A percentile compares a stretch with the other conserved stretches of the same genome.
phyloP scores from a whole-genome alignment of 2,329 filamentous ascomycete species.

The Ascochyta lentis region DNA sequence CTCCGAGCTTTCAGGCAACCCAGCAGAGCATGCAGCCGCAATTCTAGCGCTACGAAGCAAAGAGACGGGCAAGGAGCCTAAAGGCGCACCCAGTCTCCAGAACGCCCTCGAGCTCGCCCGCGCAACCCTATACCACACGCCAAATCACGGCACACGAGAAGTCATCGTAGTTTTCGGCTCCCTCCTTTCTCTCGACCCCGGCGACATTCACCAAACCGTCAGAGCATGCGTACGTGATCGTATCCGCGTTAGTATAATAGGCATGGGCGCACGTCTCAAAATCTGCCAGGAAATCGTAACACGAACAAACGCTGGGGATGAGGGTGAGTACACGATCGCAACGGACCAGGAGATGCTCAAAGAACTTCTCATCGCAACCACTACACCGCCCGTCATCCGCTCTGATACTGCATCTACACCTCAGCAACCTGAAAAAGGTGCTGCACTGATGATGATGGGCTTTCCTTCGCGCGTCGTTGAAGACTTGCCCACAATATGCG shows the following conservation, averaged over 20 bases:
- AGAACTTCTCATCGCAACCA: slow-evolving; percentile 86
- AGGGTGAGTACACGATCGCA: slow-evolving; percentile 79
- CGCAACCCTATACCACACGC: slow-evolving; percentile 89
- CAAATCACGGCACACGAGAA: slow-evolving; percentile 90
- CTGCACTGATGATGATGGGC: slow-evolving; percentile 89
- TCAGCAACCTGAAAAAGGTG: slow-evolving; percentile 49
- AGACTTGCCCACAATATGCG: slow-evolving; percentile 76
- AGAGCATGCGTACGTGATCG: slow-evolving; percentile 77
- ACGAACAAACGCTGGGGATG: slow-evolving; percentile 84
- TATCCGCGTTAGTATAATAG: slow-evolving; percentile 87
- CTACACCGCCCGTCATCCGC: slow-evolving; percentile 85
- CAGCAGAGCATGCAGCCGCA: slow-evolving; percentile 82
- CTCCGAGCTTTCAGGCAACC: slow-evolving; percentile 90
- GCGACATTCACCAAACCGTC: slow-evolving; percentile 94
- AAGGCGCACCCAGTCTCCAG: slow-evolving; percentile 69
- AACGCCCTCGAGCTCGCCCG: slow-evolving; percentile 96
- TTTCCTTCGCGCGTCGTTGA: slow-evolving; percentile 89
- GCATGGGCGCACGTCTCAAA: slow-evolving; percentile 87
- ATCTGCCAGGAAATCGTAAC: slow-evolving; percentile 89
- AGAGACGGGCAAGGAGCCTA: slow-evolving; percentile 67
- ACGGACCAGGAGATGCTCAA: slow-evolving; percentile 87
- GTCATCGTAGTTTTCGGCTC: slow-evolving; percentile 92
- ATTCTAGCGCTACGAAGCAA: slow-evolving; percentile 69
- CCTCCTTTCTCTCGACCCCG: slow-evolving; percentile 86
- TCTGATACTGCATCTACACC: slow-evolving; percentile 53